Evolutionary conservation across 768 basidiomycete genomes (phyloP).

Genomic region (Leccinellum rugosiceps): DNA sequence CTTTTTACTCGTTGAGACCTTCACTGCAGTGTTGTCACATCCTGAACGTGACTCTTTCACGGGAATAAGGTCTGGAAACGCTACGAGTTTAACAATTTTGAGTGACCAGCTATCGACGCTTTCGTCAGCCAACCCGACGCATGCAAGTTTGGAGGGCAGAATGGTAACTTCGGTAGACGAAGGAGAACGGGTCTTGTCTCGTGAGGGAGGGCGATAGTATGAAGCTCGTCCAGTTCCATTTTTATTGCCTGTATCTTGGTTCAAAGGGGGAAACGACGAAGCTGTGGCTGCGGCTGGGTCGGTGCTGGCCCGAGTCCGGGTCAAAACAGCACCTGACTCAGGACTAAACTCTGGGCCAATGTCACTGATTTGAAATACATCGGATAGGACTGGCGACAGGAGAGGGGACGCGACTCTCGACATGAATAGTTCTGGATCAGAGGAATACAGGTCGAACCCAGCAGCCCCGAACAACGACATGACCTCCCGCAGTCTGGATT

Average conservation of each 20-base stretch:
- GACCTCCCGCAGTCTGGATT: conserved; percentile 59
- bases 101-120: conserved; percentile 68
- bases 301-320: conserved; percentile 43
- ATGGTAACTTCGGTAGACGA: conserved; percentile 57
- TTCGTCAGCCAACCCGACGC: conserved; percentile 71
- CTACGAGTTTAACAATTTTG: conserved; percentile 75
- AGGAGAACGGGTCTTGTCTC: conserved; percentile 50
- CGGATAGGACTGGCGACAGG: conserved; percentile 30
- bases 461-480: conserved; percentile 55
- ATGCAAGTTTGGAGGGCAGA: conserved; percentile 68
- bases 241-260: conserved; percentile 4
- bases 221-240: neutral
- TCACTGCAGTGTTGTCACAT: neutral
- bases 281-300: conserved; percentile 23
- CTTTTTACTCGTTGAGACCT: conserved; percentile 7
- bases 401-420: conserved; percentile 30
- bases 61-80: conserved; percentile 71
- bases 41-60: conserved; percentile 10
- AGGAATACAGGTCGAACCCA: conserved; percentile 64
- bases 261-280: conserved; percentile 6
- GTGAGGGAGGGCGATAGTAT: conserved; percentile 19
- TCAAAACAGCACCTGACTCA: conserved; percentile 45
- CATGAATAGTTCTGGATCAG: conserved; percentile 39
- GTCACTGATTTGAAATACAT: conserved; percentile 29
- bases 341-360: conserved; percentile 28